A percentile compares a stretch with the other conserved stretches of the same genome.
phyloP scores from a whole-genome alignment of 176 grass and related monocot genomes.

The Aegilops umbellulata region DNA sequence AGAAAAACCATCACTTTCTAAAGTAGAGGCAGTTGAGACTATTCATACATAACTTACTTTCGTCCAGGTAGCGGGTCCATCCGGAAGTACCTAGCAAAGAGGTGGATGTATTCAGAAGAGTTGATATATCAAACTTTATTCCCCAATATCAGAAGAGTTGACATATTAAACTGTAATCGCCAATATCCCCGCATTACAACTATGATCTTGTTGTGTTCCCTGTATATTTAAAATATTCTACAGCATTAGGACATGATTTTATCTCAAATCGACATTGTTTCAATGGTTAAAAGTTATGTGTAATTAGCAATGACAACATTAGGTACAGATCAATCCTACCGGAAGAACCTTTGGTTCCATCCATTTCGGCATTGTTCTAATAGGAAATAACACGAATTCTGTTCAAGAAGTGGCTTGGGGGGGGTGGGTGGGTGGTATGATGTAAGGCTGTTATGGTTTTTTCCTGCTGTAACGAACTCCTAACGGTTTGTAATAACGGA shows the following conservation, averaged over 20 bases:
- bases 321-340: not conserved
- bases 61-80: constrained; percentile 93
- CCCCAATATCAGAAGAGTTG: constrained; percentile 16
- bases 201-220: not conserved
- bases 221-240: not conserved
- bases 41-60: constrained; percentile 75
- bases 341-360: not conserved
- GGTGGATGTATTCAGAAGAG: constrained; percentile 18
- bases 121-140: not conserved
- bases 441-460: not conserved
- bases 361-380: not conserved
- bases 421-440: not conserved
- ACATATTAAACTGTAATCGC: not conserved
- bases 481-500: not conserved
- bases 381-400: not conserved
- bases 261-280: not conserved
- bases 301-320: not conserved
- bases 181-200: not conserved
- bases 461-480: not conserved
- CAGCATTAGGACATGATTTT: not conserved
- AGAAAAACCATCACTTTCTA: constrained; percentile 1
- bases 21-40: constrained; percentile 1
- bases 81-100: constrained; percentile 81
- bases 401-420: not conserved
- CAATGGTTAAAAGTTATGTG: not conserved